Conservation (phyloP, 805 yeast species). For the Barnettozyma botsteinii region DNA sequence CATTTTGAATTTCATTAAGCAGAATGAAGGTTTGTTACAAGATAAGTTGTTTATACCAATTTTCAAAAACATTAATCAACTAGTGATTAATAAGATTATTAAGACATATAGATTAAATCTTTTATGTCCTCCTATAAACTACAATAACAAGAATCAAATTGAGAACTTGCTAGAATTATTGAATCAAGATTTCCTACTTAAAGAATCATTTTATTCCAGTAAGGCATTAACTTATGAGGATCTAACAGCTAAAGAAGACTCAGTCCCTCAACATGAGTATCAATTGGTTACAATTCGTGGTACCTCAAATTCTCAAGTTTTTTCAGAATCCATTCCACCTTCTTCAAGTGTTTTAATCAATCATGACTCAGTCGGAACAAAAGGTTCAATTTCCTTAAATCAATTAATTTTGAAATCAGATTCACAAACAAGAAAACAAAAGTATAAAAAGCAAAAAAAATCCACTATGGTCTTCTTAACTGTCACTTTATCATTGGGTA, state of each 20-base stretch:
- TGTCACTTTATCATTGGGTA: slow-evolving; percentile 18
- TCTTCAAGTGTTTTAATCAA: neutral
- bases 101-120: slow-evolving; percentile 14
- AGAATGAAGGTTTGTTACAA: slow-evolving; percentile 1
- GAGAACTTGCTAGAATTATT: slow-evolving; percentile 18
- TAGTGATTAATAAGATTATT: slow-evolving; percentile 19
- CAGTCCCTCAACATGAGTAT: slow-evolving; percentile 1
- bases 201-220: slow-evolving; percentile 3
- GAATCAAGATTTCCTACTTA: slow-evolving; percentile 15
- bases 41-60: slow-evolving; percentile 22
- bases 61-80: slow-evolving; percentile 19
- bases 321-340: slow-evolving; percentile 5
- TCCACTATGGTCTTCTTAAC: slow-evolving; percentile 13
- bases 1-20: slow-evolving; percentile 23
- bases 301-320: slow-evolving; percentile 1
- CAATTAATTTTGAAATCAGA: slow-evolving; percentile 1
- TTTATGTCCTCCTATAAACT: slow-evolving; percentile 23
- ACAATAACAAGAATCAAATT: slow-evolving; percentile 16
- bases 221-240: neutral
- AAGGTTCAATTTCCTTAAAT: neutral
- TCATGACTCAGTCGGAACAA: neutral
- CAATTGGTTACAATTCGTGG: slow-evolving; percentile 7
- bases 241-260: neutral
- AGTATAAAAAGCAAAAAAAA: slow-evolving; percentile 4
- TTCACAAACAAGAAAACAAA: slow-evolving; percentile 16